phyloP scores from a whole-genome alignment of 257 asterid genomes.

The Jacaranda copaia region DNA sequence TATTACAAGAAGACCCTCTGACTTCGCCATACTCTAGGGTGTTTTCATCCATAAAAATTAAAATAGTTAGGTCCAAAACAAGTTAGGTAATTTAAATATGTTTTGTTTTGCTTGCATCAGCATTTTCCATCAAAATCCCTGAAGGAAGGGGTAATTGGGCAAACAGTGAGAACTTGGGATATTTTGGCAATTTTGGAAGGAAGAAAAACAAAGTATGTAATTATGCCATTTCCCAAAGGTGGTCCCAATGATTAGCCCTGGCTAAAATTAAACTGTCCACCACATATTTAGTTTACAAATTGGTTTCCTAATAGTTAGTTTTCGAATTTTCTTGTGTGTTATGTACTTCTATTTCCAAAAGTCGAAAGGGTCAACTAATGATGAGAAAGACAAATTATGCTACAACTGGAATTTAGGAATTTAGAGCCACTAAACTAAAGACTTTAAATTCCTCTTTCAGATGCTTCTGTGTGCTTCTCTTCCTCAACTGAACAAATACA shows the following conservation, averaged over 20 bases:
- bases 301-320: too few relatives aligned
- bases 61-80: too few relatives aligned
- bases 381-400: slow-evolving; percentile 11
- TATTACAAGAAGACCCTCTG: neutral
- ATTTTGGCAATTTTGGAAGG: neutral
- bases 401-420: neutral
- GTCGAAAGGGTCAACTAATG: neutral
- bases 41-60: neutral
- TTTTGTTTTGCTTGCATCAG: too few relatives aligned
- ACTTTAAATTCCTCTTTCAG: neutral
- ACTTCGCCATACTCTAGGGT: neutral
- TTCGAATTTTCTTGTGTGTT: neutral
- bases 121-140: too few relatives aligned
- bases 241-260: neutral
- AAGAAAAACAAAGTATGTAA: neutral
- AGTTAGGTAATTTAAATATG: too few relatives aligned
- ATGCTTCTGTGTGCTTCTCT: neutral
- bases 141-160: neutral
- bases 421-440: neutral
- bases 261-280: neutral
- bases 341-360: neutral
- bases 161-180: neutral
- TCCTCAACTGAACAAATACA: slow-evolving; percentile 4
- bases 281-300: too few relatives aligned
- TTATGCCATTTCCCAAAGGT: neutral